Evolutionary conservation across 371 early-diverging fungal species (phyloP), one percentile per base, ranked within the genome.

Genomic region (Mortierella sp.): DNA sequence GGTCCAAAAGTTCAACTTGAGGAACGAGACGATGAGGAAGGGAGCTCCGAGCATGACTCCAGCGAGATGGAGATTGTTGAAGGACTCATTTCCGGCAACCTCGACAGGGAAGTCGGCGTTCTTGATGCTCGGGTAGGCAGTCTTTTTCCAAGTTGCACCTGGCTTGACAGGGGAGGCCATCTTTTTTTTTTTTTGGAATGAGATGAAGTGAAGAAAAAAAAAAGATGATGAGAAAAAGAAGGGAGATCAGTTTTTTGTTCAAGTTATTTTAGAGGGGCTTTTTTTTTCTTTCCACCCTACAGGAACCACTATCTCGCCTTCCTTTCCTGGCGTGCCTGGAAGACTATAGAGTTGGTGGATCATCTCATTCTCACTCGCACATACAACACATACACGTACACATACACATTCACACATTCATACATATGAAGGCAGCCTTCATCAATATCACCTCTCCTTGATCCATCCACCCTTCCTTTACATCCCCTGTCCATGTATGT

Each of bases 41-140:
- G 95, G 92, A 30, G 91, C 67, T 61, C 84, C 88, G 43, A 86
- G 54, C 21, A 84, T 80, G 24, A 82, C 78, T 51, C 72, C 86
- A 55, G 80, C 72, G 52, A 93, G 79, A 30, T 86, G 56, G 57
- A 85, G 84, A 76, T 86, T 87, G 81, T 84, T 89, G 81, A 87
- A 92, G 39, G 90, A 88, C 79, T 88, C 88, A 63, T 89, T 88
- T 56, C 94, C 93, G 23, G 91, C 92, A 65, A 92, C 88, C 79
- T 94, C 93, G 59, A 86, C 89, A 54, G 93, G 92, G 52, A 80
- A 83, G 12, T 88, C 76, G 23, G 92, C 76, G 65, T 89, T 89
- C 56, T 81, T 70, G 64, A 89, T 82, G 64, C 75, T 80, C 14
- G 83, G 79, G 83, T 87, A 89, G 54, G 79, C 72, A 19, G 87